Evolutionary conservation across 2,329 filamentous ascomycete genomes (phyloP), one percentile per base, ranked within the genome.

Genomic region (Fusarium veterinarium): DNA sequence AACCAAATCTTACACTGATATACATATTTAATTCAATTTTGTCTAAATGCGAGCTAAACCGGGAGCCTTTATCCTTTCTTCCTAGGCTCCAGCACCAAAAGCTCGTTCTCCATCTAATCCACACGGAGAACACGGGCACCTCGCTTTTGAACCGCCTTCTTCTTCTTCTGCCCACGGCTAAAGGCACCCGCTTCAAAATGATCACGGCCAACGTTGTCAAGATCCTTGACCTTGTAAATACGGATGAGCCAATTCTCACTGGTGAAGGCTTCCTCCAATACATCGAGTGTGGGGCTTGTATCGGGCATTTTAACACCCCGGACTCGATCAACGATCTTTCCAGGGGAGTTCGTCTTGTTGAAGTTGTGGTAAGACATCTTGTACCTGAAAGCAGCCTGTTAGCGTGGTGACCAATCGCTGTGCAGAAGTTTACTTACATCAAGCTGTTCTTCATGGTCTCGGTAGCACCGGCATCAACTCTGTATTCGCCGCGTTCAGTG

Each of bases 301-400:
- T 94, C 90, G n/a, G 96, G 97, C 57, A 98, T 86, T 68, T 89
- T 90, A 41, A 90, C 89, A 74, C 91, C 91, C 80, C 96, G 95
- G 73, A 99, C 96, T 76, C 96, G 92, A 81, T 99, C 96, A 76
- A 91, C 86, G 40, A 94, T 95, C 84, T 98, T 95, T 71, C 96
- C 96, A 5, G 92, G 88, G 48, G 95, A 95, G 89, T 98, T 99
- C 71, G 99, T 90, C 51, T 89, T 86, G 83, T 95, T 90, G 87
- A 93, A 99, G 88, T 98, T 98, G 90, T 99, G 93, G 89, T 99
- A 99, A 28, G 95, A 98, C 95, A 99, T 98, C 89, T 99, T 99
- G 90, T 99, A 99, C 94, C 95, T 97, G 74, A 73, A 52, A 25
- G 73, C 40, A 46, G 30, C 12, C 23, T 25, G 59, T 76, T 61